Evolutionary conservation across 2,329 filamentous ascomycete genomes (phyloP).

Genomic region (Mycocentrospora acerina): DNA sequence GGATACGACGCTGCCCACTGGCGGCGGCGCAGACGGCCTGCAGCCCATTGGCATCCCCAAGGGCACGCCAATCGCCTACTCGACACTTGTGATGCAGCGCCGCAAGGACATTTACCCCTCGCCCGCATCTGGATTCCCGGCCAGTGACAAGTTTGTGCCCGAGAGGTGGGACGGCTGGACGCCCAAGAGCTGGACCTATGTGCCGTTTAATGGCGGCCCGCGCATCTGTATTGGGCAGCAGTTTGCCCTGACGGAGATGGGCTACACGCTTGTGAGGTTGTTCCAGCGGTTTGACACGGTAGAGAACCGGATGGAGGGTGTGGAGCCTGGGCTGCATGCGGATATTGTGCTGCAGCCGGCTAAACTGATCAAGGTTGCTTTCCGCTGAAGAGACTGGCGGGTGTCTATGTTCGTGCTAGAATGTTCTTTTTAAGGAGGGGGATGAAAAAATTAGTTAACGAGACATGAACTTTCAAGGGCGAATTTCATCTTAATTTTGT

Average conservation of each 20-base stretch:
- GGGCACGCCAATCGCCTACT: conserved; percentile 50
- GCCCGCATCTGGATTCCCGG: conserved; percentile 41
- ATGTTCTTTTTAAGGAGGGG: too few relatives aligned
- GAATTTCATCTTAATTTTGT: too few relatives aligned
- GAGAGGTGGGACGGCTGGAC: conserved; percentile 55
- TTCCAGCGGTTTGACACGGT: conserved; percentile 48
- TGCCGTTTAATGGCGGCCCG: conserved; percentile 53
- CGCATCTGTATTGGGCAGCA: conserved; percentile 55
- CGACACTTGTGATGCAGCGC: conserved; percentile 52
- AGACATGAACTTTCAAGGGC: too few relatives aligned
- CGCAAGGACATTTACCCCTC: conserved; percentile 52
- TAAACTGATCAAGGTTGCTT: conserved; percentile 43
- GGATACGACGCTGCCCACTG: conserved; percentile 53
- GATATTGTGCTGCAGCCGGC: conserved; percentile 54
- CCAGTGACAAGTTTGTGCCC: conserved; percentile 47
- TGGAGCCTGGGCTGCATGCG: conserved; percentile 43
- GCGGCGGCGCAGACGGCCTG: conserved; percentile 49
- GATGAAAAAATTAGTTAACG: too few relatives aligned
- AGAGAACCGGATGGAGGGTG: conserved; percentile 43
- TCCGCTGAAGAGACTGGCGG: conserved; percentile 29
- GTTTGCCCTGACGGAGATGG: conserved; percentile 55
- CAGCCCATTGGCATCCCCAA: conserved; percentile 48
- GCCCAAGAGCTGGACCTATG: conserved; percentile 52
- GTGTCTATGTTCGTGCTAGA: too few relatives aligned
- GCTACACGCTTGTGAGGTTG: conserved; percentile 50